Conservation (phyloP, 495 filamentous ascomycete species). For the Hypoxylon crocopeplum region DNA sequence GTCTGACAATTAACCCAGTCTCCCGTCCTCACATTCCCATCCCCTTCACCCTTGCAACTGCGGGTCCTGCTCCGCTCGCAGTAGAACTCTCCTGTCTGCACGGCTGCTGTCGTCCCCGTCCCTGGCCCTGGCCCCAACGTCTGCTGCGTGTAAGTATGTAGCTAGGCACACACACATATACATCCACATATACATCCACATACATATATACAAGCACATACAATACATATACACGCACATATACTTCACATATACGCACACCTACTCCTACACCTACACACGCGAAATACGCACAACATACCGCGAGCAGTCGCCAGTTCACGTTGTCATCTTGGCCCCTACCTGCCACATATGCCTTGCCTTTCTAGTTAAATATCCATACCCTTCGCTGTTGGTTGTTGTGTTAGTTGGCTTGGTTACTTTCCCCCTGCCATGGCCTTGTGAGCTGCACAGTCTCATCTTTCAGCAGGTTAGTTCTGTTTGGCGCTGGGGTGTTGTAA, state of each 20-base stretch:
- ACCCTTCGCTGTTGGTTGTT: no score
- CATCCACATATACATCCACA: background rate
- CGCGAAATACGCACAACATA: conserved; percentile 4
- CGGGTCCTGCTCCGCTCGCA: conserved; percentile 35
- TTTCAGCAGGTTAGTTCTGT: conserved; percentile 24
- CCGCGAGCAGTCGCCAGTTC: background rate
- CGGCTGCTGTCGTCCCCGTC: conserved; percentile 25
- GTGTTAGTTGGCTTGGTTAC: conserved; percentile 4
- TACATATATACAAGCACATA: background rate
- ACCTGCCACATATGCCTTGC: conserved; percentile 2
- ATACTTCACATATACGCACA: background rate
- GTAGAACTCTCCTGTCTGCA: conserved; percentile 26
- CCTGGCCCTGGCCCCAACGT: conserved; percentile 27
- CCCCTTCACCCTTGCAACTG: conserved; percentile 15
- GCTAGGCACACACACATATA: conserved; percentile 1
- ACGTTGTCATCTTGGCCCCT: conserved; percentile 3
- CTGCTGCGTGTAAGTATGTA: background rate
- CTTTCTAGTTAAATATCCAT: background rate
- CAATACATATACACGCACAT: background rate
- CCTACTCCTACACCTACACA: background rate
- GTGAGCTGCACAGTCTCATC: conserved; percentile 14
- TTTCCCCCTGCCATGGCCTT: conserved; percentile 1
- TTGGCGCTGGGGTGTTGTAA: conserved; percentile 6
- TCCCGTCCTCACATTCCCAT: background rate
- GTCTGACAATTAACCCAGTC: background rate